phyloP scores from a whole-genome alignment of 768 basidiomycete genomes.

The Lactifluus hygrophoroides region DNA sequence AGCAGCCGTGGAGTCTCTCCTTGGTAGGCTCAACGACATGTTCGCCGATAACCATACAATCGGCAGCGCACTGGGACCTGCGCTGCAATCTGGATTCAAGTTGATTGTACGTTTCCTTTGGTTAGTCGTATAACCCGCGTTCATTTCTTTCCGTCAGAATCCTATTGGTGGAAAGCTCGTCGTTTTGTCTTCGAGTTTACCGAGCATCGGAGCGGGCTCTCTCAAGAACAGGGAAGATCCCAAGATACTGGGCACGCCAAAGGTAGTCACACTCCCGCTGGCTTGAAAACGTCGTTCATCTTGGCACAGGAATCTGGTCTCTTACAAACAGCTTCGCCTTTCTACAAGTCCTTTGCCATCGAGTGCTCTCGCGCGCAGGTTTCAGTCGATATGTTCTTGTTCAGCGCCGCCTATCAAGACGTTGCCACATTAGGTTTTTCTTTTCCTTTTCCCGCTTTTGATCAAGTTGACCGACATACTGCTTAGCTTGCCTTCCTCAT shows the following conservation, averaged over 20 bases:
- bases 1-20: conserved; percentile 67
- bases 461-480: background rate
- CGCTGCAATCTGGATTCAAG: conserved; percentile 92
- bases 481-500: conserved; percentile 78
- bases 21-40: conserved; percentile 88
- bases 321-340: conserved; percentile 86
- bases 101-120: conserved; percentile 53
- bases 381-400: conserved; percentile 99
- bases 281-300: background rate
- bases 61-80: conserved; percentile 91
- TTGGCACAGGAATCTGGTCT: conserved; percentile 73
- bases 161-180: conserved; percentile 94
- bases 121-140: background rate
- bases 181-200: conserved; percentile 76
- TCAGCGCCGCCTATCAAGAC: conserved; percentile 89
- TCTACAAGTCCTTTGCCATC: conserved; percentile 98
- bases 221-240: conserved; percentile 96
- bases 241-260: conserved; percentile 89
- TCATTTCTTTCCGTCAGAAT: conserved; percentile 37
- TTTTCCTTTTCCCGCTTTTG: background rate
- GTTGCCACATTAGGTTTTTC: conserved; percentile 80
- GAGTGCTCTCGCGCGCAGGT: conserved; percentile 97
- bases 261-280: conserved; percentile 39
- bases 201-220: conserved; percentile 81
- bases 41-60: conserved; percentile 93